Evolutionary conservation across 148 eudicot species (phyloP), one percentile per base, ranked within the genome.

Genomic region (Drosera capensis): DNA sequence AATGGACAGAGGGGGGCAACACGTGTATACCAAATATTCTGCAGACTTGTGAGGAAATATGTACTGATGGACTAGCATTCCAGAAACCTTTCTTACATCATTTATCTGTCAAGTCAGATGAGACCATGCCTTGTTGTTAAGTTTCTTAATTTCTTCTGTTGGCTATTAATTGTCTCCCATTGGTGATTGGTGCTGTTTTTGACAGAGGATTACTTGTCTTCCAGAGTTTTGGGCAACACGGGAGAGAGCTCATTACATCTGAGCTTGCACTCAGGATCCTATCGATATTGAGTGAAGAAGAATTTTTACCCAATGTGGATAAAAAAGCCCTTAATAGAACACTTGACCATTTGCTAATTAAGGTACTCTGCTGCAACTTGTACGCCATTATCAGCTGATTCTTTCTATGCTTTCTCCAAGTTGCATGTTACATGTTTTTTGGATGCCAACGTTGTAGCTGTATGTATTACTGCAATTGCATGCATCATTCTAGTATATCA

Each of bases 221-320:
- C 95, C 97, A 90, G 97, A 90, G 84, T 90, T 90, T 90, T 70
- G 97, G 97, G 48, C 97, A 90, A 81, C 97, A 90, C 56, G 95
- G 79, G 42, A 78, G 97, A 63, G 97, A 90, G 75, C 82, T 90
- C 57, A 84, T 90, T 41, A 90, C 95, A 19, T 59, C 97, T 40
- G 97, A 90, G 71, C 95, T 90, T 54, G 95, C 97, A 20, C 54
- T 84, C 56, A 67, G 93, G 54, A 63, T 90, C 43, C 78, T 90
- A 13, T 84, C 93, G 24, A 76, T 90, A 28, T 62, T 84, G 56
- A 84, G 87, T 23, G 95, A 75, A 59, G 97, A 90, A 71, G 74
- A 84, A 64, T 90, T 80, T 64, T 48, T 90, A 59, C 93, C 85
- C 66, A 69, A 80, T 40, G 59, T 75, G 74, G 81, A 74, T 46